Base-by-base conservation (phyloP, 495 filamentous ascomycete species). In the Echria macrotheca region DNA sequence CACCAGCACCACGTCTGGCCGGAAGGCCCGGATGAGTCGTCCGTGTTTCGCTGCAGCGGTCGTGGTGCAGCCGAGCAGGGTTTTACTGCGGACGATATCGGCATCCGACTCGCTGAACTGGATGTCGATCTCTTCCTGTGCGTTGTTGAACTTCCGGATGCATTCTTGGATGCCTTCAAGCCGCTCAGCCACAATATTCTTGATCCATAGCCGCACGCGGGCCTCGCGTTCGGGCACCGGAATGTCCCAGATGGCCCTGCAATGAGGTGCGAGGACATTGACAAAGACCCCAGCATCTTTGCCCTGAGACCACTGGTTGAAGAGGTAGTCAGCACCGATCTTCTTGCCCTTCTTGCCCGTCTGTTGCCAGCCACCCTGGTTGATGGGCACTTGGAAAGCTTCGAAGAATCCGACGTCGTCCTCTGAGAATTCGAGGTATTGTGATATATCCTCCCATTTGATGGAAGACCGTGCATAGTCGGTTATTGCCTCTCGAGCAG, bases 61-160 rank as follows among this genome's bases (percentile, higher is more conserved):
- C 1, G 87, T 91, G 1, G 86, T 91, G 56, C 84, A 87, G 0
- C 74, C 84, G 35, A 94, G 83, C 15, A 94, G 76, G 5, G 73
- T 67, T 55, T 85, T 88, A 1, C 51, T 45, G 23, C 63, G 56
- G 8, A 89, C 54, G 5, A 77, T 70, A 0, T 69, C 28, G 3
- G 67, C 61, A 15, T 70, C 68, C 35, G 61, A 75, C 39, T 82
- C 68, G 5, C 64, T 62, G n/a, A 68, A 69, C 0, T 78, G 40
- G 0, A 59, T 49, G 1, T 67, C 60, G 0, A 84, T 41, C 9
- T 65, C 47, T 2, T 61, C 58, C 23, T 79, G 64, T 8, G 50
- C 60, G 0, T 67, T 48, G 56, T 81, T 73, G 50, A 73, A 79
- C 4, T 70, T 48, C 0, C 59, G 26, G 0, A 66, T 69, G 0